Base-by-base conservation (phyloP, 2,329 filamentous ascomycete species). In the Pyrenochaeta sp. region DNA sequence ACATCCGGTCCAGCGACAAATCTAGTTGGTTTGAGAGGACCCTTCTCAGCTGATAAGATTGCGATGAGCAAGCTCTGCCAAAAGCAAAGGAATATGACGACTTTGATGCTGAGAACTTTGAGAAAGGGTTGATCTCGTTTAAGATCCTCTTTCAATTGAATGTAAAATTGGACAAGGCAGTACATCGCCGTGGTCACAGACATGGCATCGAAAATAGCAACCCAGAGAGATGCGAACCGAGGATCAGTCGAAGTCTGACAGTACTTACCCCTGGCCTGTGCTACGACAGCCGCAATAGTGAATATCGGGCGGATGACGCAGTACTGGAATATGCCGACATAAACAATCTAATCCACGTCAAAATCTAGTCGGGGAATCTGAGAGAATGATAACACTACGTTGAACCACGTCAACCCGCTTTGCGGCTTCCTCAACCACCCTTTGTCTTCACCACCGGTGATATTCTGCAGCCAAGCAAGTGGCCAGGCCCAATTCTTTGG, bases 71-170 rank as follows among this genome's bases (percentile, higher is more conserved):
- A 56, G 22, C 52, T 64, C 65, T 96, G 90, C 90, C 90, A 96
- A 71, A 95, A 95, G 23, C 87, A 91, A 56, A 96, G 80, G 77
- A 96, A 96, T 62, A 96, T 90, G 63, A 95, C 90, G 19, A 95
- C 80, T 72, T 96, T 96, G 73, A 96, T 94, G 61, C 89, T 88
- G 14, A 90, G 66, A 18, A 96, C 85, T 71, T 96, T 96, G 53
- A 93, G 72, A 55, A 93, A 87, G 0, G 90, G 88, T 13, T 75
- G 79, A 64, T 95, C 83, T 40, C 86, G 80, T 6, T 80, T 78
- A 18, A 96, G 78, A 45, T 89, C 82, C 1, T 78, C 73, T 51
- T 83, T 85, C 31, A 94, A 77, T 69, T 95, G 89, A 20, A 88
- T 69, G 69, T 96, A 96, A 69, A 94, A 94, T 60, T 96, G 90